Percentiles rank a stretch among this genome's conserved stretches.
Evolutionary conservation across 169 alveolate genomes (phyloP).

Genomic region (Toxoplasma gondii): DNA sequence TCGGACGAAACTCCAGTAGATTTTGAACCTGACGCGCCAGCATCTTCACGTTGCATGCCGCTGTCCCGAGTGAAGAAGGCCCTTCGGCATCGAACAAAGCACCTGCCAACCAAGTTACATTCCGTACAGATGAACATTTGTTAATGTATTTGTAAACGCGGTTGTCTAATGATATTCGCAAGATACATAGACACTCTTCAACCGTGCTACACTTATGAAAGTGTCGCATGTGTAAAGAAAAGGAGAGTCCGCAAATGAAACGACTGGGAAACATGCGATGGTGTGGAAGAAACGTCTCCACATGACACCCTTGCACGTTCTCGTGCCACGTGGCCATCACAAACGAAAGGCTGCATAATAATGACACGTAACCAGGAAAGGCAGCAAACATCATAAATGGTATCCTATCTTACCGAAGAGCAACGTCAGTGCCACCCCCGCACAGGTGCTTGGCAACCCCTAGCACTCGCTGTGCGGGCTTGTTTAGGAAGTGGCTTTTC

Average conservation of each 20-base stretch:
- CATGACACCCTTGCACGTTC: no score
- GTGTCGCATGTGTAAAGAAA: no score
- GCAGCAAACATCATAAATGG: no score
- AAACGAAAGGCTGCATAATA: no score
- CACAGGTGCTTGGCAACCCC: conserved; percentile 68
- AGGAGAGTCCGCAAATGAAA: neutral
- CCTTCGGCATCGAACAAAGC: neutral
- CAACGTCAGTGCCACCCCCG: conserved; percentile 66
- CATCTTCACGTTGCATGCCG: neutral
- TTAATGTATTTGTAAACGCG: neutral
- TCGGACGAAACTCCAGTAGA: no score
- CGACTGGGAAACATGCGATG: no score
- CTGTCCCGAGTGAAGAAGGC: neutral
- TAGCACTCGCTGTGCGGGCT: conserved; percentile 20
- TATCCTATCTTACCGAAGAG: conserved; percentile 52
- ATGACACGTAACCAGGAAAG: no score
- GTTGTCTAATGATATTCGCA: no score
- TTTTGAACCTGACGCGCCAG: neutral
- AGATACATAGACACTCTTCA: neutral
- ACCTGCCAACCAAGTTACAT: neutral
- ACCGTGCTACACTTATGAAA: neutral
- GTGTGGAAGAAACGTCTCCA: no score
- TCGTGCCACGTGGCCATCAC: no score
- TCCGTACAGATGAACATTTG: neutral
- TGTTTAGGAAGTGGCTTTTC: conserved; percentile 48